Base-by-base conservation (phyloP, 2,329 filamentous ascomycete species). In the Aspergillus oerlinghausenensis region DNA sequence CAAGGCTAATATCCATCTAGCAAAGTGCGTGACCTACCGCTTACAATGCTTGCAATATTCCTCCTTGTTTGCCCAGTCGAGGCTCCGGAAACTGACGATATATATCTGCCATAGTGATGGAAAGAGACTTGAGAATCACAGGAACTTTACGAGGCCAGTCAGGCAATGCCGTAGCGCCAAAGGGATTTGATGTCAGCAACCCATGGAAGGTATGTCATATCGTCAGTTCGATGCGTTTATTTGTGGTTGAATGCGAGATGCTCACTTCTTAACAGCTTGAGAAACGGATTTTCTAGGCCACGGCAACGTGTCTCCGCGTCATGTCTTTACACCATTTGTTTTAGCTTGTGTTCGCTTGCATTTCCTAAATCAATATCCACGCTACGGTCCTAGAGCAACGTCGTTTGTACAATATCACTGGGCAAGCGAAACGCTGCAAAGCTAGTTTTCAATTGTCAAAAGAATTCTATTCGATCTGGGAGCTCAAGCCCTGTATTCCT, bases 111-210 rank as follows among this genome's bases (percentile, higher is more conserved):
- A 59, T 70, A 88, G 85, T 88, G 85, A 85, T 87, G 83, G 82
- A 87, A 66, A 79, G 85, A 72, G 85, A 88, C 70, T 74, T 80
- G 67, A 76, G 85, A 61, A 77, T 88, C 65, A 88, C 85, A 43
- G 85, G 85, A 54, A 81, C 78, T 61, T 67, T 80, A 66, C 77
- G 85, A 74, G 84, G 83, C 58, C 85, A 88, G 70, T 83, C 83
- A 55, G 83, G 84, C 73, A 82, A 79, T 60, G 75, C 79, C 49
- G 73, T 75, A 57, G 85, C 85, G 29, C 84, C 84, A 28, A 73
- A 77, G 55, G 84, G 84, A 59, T 88, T 87, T 74, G 84, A 87
- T 73, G 70, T 87, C 67, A 87, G 82, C 80, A 86, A 86, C 74
- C 82, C 82, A 61, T 88, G 85, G 85, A 84, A 82, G 80, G 84